These are phyloP conservation scores for Marsdenia floribunda DNA, from an alignment of 257 asterid genomes.

Conservation along the genomic window DNA sequence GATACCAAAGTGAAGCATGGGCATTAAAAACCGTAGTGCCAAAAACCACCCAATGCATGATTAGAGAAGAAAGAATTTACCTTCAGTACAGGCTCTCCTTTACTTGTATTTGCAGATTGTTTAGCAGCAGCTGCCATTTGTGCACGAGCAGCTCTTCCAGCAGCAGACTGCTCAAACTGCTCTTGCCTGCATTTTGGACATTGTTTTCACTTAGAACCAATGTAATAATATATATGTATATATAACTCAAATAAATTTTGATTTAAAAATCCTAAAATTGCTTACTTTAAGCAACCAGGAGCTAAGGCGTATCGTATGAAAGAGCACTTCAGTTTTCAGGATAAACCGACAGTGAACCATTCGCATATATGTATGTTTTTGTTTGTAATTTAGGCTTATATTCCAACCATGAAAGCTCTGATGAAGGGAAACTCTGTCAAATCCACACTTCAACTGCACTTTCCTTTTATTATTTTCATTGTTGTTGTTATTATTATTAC, in stretches of 20 bases:
- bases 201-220: background rate
- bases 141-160: constrained; percentile 87
- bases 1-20: background rate
- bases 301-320: background rate
- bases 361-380: background rate
- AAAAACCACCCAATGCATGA: background rate
- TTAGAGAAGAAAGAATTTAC: constrained; percentile 25
- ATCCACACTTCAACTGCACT: background rate
- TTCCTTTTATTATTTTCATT: background rate
- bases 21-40: background rate
- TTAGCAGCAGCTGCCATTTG: constrained; percentile 73
- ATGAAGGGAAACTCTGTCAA: background rate
- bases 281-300: background rate
- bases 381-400: background rate
- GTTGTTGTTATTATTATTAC: too few species aligned
- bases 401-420: background rate
- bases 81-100: constrained; percentile 85
- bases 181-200: constrained; percentile 53
- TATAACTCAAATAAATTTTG: background rate
- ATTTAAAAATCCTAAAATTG: background rate
- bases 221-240: background rate
- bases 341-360: background rate
- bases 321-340: background rate
- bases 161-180: constrained; percentile 78
- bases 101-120: constrained; percentile 61